Conservation (phyloP, 805 yeast species). For the Middelhovenomyces tepae region DNA sequence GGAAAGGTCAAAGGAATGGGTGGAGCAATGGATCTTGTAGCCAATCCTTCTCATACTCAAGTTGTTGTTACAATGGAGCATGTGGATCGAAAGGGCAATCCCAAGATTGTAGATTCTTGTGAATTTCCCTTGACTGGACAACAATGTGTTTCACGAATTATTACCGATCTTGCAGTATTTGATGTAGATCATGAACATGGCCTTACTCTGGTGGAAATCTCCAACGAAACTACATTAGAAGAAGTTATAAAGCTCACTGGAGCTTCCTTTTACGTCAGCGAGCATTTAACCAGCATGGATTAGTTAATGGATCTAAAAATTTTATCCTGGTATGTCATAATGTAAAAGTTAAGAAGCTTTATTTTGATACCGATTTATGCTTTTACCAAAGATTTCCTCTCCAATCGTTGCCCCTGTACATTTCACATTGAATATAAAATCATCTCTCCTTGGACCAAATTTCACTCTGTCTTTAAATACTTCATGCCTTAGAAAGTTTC, state of each 20-base stretch:
- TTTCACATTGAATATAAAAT: slow-evolving; percentile 90
- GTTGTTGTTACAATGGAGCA: slow-evolving; percentile 45
- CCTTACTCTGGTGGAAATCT: slow-evolving; percentile 35
- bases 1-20: slow-evolving; percentile 46
- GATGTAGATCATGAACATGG: slow-evolving; percentile 34
- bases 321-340: slow-evolving; percentile 4
- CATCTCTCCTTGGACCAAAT: slow-evolving; percentile 84
- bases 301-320: background rate
- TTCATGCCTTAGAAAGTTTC: slow-evolving; percentile 89
- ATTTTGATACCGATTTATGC: slow-evolving; percentile 74
- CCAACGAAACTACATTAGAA: slow-evolving; percentile 33
- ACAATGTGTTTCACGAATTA: slow-evolving; percentile 36
- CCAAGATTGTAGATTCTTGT: slow-evolving; percentile 39
- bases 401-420: slow-evolving; percentile 96
- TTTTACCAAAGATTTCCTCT: slow-evolving; percentile 88
- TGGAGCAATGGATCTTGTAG: slow-evolving; percentile 46
- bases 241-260: slow-evolving; percentile 34
- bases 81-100: slow-evolving; percentile 37
- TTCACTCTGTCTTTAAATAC: slow-evolving; percentile 85
- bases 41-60: slow-evolving; percentile 36
- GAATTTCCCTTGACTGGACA: slow-evolving; percentile 41
- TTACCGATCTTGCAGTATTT: slow-evolving; percentile 40
- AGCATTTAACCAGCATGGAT: slow-evolving; percentile 9
- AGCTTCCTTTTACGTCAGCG: slow-evolving; percentile 30
- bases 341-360: slow-evolving; percentile 35